phyloP scores from a whole-genome alignment of 768 basidiomycete genomes.

The Psilocybe cyanescens region DNA sequence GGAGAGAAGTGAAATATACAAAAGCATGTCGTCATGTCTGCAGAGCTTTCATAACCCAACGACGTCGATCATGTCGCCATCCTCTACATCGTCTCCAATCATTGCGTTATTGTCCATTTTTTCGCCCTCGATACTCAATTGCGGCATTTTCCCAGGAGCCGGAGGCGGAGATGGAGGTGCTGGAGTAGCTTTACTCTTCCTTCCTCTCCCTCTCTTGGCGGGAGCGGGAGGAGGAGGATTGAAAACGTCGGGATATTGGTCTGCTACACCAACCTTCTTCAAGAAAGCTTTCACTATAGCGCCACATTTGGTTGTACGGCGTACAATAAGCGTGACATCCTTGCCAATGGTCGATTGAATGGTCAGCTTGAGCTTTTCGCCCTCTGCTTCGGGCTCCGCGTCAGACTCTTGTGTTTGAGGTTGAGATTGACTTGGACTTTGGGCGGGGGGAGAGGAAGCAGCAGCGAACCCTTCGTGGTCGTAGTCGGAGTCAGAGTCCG shows the following conservation, averaged over 20 bases:
- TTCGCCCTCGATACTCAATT: constrained; percentile 72
- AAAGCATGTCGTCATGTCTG: neutral
- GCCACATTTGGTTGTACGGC: constrained; percentile 75
- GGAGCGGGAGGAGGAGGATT: constrained; percentile 19
- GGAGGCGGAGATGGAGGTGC: constrained; percentile 20
- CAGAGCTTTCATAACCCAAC: constrained; percentile 50
- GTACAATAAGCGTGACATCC: constrained; percentile 68
- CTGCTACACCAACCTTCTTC: constrained; percentile 64
- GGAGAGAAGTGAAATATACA: neutral
- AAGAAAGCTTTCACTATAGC: constrained; percentile 78
- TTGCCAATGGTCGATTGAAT: constrained; percentile 60
- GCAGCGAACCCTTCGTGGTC: neutral
- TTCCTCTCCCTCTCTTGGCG: constrained; percentile 26
- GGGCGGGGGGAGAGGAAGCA: neutral
- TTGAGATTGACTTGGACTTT: constrained; percentile 11
- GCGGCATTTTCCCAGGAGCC: constrained; percentile 42
- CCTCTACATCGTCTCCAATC: constrained; percentile 76
- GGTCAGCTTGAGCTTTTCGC: constrained; percentile 66
- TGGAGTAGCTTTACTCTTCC: constrained; percentile 30
- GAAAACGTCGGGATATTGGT: constrained; percentile 49
- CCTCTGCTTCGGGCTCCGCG: constrained; percentile 46
- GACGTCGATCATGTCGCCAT: constrained; percentile 81
- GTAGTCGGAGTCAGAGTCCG: constrained; percentile 28
- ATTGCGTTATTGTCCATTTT: constrained; percentile 59
- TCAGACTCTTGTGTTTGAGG: constrained; percentile 32